Base-by-base conservation (phyloP, 2,329 filamentous ascomycete species). In the Chrysosporium keratinophilum region DNA sequence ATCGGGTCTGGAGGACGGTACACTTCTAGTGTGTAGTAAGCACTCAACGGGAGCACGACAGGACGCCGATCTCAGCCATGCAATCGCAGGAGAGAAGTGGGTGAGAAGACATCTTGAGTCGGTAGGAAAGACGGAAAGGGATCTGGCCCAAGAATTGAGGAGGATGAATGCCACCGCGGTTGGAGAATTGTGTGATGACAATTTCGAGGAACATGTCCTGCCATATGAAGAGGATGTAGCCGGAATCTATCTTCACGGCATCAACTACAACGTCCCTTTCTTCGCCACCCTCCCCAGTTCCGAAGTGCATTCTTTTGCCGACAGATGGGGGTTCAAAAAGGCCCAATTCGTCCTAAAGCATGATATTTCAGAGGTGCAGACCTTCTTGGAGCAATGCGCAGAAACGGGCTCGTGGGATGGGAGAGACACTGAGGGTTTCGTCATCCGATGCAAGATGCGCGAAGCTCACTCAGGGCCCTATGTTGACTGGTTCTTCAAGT, bases 401-500 rank as follows among this genome's bases (percentile, higher is more conserved):
- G 86, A 95, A 71, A 91, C 88, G 7, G 93, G 93, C 4, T 84
- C 87, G 35, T 91, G 95, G 71, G 84, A 87, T 58, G 91, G 90
- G 9, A 85, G 90, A 52, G 91, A 97, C 61, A 91, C 95, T 0
- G 93, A 98, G 70, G 93, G 93, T 3, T 98, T 98, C 62, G 93
- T 98, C 54, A 85, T 98, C 61, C 84, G 93, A 54, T 97, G 93
- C 78, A 87, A 82, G 73, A 82, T 75, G 75, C 76, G 65, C 51
- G 63, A 71, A 46, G 73, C 74, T 0, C 72, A 70, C 1, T 66
- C 68, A 12, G 69, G 68, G 1, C 78, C 80, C 0, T 93, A 83
- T 67, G 73, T 80, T n/a, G 90, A 98, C 68, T 98, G 93, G 93
- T 98, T 98, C 71, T 98, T 98, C 83, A 98, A 98, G 71, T 98